Base-by-base conservation (phyloP, 1,139 yeast species). In the Saccharomycopsis phalli region DNA sequence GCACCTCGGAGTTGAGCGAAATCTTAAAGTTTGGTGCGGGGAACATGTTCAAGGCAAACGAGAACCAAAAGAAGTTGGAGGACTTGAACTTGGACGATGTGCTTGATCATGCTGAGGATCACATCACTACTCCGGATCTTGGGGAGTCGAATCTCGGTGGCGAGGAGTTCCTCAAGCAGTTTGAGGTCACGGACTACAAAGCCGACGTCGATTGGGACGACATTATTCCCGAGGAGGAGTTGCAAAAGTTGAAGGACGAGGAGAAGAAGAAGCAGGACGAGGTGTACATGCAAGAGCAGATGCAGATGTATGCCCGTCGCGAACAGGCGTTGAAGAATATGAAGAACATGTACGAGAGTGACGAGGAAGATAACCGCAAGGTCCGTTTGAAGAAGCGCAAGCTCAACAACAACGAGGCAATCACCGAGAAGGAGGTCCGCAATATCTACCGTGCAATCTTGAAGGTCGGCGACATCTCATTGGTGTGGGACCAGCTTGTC, bases 121-220 rank as follows among this genome's bases (percentile, higher is more conserved):
- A 91, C 58, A 78, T 81, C 18, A 91, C 98, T 1, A 83, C 98
- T 0, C 97, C 97, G 0, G 98, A 91, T 38, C 62, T 91, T 20
- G 98, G 97, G 5, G 97, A 93, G 56, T 84, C 95, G 13, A 94
- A 91, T 55, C 69, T 93, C 47, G 99, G 99, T 46, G 95, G 98
- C 38, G 99, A 93, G 60, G 99, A 93, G 61, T 93, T 93, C 57
- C 71, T 93, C 62, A 86, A 78, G 55, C 99, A 93, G 61, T 93
- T 93, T 60, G 98, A 93, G 61, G 98, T 93, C 42, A 93, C 98
- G 1, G 98, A 93, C 60, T 93, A 88, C 61, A 93, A 93, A 61
- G 97, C 98, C 0, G 97, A 93, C 59, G 87, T 91, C 46, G 94
- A 87, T 51, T 93, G 99, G 99, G 98, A 93, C 63, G 99, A 93